phyloP scores from a whole-genome alignment of 2,329 filamentous ascomycete genomes.

The Diplodia seriata region DNA sequence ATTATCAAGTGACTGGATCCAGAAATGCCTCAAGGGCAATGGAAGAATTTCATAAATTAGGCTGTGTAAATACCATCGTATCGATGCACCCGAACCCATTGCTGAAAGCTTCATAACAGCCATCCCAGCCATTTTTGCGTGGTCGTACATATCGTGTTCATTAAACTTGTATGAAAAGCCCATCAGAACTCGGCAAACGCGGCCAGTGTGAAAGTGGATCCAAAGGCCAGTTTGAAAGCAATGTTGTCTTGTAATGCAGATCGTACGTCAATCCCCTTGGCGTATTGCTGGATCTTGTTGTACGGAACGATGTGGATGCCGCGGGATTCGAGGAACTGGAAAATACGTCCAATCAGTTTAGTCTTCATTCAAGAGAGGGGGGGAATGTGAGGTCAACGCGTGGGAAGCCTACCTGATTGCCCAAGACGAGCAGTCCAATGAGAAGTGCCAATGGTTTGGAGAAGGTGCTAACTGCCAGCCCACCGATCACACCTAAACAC shows the following conservation, averaged over 20 bases:
- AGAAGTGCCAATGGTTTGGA: constrained; percentile 73
- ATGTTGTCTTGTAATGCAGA: constrained; percentile 64
- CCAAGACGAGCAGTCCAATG: constrained; percentile 68
- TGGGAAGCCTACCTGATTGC: constrained; percentile 63
- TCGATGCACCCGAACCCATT: background rate
- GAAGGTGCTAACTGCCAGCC: constrained; percentile 72
- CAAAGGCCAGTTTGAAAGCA: constrained; percentile 73
- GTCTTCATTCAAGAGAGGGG: background rate
- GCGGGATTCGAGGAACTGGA: constrained; percentile 57
- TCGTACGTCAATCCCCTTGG: constrained; percentile 58
- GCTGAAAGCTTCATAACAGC: background rate
- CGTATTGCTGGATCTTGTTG: constrained; percentile 57
- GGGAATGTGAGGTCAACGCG: background rate
- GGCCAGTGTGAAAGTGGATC: constrained; percentile 74
- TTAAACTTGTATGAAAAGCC: background rate
- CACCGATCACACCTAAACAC: constrained; percentile 63
- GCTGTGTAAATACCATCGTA: background rate
- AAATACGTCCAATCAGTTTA: background rate
- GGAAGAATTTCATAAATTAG: background rate
- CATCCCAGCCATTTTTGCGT: background rate
- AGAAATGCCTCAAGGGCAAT: background rate
- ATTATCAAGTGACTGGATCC: no score
- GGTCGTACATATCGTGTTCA: constrained; percentile 3
- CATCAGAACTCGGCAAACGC: constrained; percentile 65
- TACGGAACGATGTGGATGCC: constrained; percentile 61